Conservation (phyloP, 129 eudicot species). For the sunflower (Helianthus annuus) region DNA sequence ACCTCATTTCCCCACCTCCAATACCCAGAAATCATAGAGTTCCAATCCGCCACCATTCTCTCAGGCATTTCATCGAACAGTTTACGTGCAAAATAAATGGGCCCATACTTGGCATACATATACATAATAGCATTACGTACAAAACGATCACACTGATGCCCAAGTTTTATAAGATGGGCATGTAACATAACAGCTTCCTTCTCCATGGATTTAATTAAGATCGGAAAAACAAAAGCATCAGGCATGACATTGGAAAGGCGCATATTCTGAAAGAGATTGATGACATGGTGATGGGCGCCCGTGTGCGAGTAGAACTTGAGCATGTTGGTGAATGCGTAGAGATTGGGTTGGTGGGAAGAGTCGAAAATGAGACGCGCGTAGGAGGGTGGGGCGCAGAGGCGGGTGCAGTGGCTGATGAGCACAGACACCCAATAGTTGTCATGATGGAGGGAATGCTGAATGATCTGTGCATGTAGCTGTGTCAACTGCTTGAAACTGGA, state of each 20-base stretch:
- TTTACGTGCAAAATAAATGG: constrained; percentile 47
- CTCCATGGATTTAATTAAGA: constrained; percentile 61
- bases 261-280: constrained; percentile 46
- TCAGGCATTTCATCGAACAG: constrained; percentile 86
- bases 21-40: constrained; percentile 77
- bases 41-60: constrained; percentile 70
- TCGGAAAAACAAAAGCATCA: constrained; percentile 62
- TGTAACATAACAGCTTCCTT: constrained; percentile 50
- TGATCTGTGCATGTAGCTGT: constrained; percentile 65
- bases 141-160: constrained; percentile 47
- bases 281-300: constrained; percentile 46
- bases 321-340: constrained; percentile 58
- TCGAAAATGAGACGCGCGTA: constrained; percentile 57
- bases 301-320: constrained; percentile 53
- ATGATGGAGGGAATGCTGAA: constrained; percentile 44
- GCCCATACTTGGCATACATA: constrained; percentile 62
- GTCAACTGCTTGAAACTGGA: constrained; percentile 38
- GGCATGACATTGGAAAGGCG: constrained; percentile 37
- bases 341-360: constrained; percentile 47
- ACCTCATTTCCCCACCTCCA: constrained; percentile 65
- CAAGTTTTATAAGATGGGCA: constrained; percentile 55
- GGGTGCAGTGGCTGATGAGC: constrained; percentile 66
- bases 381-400: constrained; percentile 56
- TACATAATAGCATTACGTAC: constrained; percentile 63
- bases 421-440: constrained; percentile 53